Percentiles rank a stretch among this genome's conserved stretches.
These are phyloP conservation scores for Dactylonectria macrodidyma DNA, from an alignment of 2,329 filamentous ascomycete species.

Conservation along the genomic window DNA sequence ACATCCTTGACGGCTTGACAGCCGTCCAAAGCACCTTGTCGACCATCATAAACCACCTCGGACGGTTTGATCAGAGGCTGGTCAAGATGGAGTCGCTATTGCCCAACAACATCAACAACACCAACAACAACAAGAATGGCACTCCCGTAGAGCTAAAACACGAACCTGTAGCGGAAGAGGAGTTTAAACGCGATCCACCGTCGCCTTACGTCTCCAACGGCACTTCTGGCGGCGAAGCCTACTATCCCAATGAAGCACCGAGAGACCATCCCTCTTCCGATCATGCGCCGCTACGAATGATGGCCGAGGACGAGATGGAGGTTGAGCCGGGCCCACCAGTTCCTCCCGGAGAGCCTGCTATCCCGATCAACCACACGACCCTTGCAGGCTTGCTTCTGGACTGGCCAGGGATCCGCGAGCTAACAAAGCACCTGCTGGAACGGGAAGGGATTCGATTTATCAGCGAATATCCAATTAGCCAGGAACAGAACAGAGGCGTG, in stretches of 20 bases:
- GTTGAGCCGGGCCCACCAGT: slow-evolving; percentile 67
- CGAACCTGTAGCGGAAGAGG: slow-evolving; percentile 51
- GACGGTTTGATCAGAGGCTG: slow-evolving; percentile 56
- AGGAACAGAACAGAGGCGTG: slow-evolving; percentile 81
- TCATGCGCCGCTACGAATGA: slow-evolving; percentile 46
- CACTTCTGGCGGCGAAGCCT: slow-evolving; percentile 35
- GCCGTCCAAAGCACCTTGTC: slow-evolving; percentile 57
- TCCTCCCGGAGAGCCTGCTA: slow-evolving; percentile 74
- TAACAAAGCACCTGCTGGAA: slow-evolving; percentile 70
- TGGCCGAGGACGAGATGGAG: slow-evolving; percentile 65
- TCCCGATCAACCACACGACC: slow-evolving; percentile 90
- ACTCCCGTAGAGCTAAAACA: slow-evolving; percentile 41
- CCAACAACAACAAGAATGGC: slow-evolving; percentile 25
- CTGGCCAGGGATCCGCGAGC: slow-evolving; percentile 76
- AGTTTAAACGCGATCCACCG: slow-evolving; percentile 43
- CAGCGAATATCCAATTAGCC: slow-evolving; percentile 81
- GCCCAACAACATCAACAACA: slow-evolving; percentile 23
- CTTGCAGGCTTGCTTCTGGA: slow-evolving; percentile 86
- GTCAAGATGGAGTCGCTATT: slow-evolving; percentile 53
- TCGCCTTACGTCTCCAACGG: slow-evolving; percentile 45
- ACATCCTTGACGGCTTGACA: slow-evolving; percentile 71
- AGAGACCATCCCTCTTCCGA: slow-evolving; percentile 49
- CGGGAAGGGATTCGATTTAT: slow-evolving; percentile 68
- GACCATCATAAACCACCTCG: slow-evolving; percentile 55
- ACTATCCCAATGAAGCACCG: slow-evolving; percentile 40